Evolutionary conservation across 805 yeast genomes (phyloP).

Genomic region (Scheffersomyces coipomensis): DNA sequence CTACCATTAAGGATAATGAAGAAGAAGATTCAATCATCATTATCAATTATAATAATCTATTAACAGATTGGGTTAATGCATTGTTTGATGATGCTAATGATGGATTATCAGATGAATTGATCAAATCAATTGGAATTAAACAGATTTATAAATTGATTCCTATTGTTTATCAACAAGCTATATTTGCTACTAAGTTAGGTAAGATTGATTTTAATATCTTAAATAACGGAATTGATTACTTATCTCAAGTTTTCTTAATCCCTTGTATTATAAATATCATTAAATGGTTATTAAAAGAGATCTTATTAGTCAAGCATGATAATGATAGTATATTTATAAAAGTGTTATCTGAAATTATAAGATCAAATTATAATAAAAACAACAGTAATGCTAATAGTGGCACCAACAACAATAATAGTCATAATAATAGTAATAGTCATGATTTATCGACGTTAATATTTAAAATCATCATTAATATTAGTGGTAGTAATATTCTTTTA

Average conservation of each 20-base stretch:
- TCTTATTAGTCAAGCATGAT: slow-evolving; percentile 8
- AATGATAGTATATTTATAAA: slow-evolving; percentile 11
- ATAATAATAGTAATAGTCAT: slow-evolving; percentile 3
- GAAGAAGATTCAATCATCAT: slow-evolving; percentile 31
- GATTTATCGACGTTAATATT: slow-evolving; percentile 16
- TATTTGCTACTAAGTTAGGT: slow-evolving; percentile 56
- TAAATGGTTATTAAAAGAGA: slow-evolving; percentile 25
- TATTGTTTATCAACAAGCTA: slow-evolving; percentile 68
- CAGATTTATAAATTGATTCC: slow-evolving; percentile 74
- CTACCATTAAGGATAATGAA: slow-evolving; percentile 3
- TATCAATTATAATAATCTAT: slow-evolving; percentile 30
- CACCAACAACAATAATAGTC: too few relatives aligned
- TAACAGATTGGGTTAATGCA: slow-evolving; percentile 73
- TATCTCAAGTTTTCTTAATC: slow-evolving; percentile 75
- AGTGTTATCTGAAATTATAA: slow-evolving; percentile 24
- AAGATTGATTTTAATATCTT: slow-evolving; percentile 59
- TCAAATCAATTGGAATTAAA: slow-evolving; percentile 61
- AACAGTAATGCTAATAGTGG: slow-evolving; percentile 13
- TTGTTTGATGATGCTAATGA: slow-evolving; percentile 64
- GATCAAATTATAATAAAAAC: slow-evolving; percentile 11
- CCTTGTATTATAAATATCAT: slow-evolving; percentile 44
- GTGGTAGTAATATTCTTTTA: slow-evolving; percentile 14
- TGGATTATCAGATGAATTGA: slow-evolving; percentile 82
- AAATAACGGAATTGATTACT: slow-evolving; percentile 81
- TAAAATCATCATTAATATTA: slow-evolving; percentile 22